phyloP scores from a whole-genome alignment of 139 green algal genomes.

The Marvania coccoides region DNA sequence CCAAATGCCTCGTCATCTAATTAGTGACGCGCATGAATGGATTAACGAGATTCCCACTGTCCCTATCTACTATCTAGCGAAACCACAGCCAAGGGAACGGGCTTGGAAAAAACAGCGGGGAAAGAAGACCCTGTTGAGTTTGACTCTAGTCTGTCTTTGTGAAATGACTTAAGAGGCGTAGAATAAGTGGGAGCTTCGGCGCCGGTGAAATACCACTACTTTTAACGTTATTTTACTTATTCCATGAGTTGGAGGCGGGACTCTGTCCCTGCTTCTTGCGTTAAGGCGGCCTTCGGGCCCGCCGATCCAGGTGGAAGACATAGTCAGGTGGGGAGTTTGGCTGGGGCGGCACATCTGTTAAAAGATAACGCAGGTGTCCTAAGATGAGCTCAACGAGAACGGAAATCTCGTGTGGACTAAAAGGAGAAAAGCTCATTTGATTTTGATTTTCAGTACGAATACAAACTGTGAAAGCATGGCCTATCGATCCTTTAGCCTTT shows the following conservation, averaged over 20 bases:
- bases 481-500: conserved; percentile 89
- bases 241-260: conserved; percentile 75
- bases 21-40: conserved; percentile 67
- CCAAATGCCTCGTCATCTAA: conserved; percentile 73
- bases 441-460: conserved; percentile 95
- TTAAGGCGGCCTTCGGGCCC: conserved; percentile 48
- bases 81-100: conserved; percentile 67
- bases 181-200: conserved; percentile 77
- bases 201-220: conserved; percentile 82
- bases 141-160: conserved; percentile 82
- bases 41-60: conserved; percentile 84
- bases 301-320: conserved; percentile 79
- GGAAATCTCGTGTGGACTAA: conserved; percentile 92
- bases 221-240: conserved; percentile 86
- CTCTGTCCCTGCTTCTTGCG: conserved; percentile 68
- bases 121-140: conserved; percentile 88
- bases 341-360: conserved; percentile 89
- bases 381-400: conserved; percentile 92
- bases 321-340: conserved; percentile 90
- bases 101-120: conserved; percentile 72
- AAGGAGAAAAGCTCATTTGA: conserved; percentile 94
- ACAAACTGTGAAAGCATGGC: conserved; percentile 91
- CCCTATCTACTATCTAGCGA: conserved; percentile 77
- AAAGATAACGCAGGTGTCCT: conserved; percentile 89
- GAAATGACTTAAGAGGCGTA: conserved; percentile 80